Base-by-base conservation (phyloP, 1,284 basidiomycete species). In the Xanthoconium separans region DNA sequence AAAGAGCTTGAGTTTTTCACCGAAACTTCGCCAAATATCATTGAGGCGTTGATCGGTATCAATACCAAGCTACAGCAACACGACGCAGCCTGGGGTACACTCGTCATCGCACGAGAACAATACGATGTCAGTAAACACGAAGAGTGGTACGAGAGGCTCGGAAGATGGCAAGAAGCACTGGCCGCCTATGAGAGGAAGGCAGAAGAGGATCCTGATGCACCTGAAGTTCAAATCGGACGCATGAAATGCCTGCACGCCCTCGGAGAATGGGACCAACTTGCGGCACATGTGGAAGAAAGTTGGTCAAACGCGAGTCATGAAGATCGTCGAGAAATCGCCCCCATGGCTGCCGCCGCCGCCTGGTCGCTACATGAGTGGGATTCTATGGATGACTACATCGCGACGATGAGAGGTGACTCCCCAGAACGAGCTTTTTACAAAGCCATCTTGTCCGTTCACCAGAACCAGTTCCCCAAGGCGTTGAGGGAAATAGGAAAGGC, bases 301-400 rank as follows among this genome's bases (percentile, higher is more conserved):
- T 99, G 97, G 97, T 76, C 85, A 5, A 87, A 84, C 58, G 91
- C 93, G 4, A 85, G 80, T 43, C 80, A 87, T 58, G 95, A 98
- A 46, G 90, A 95, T 61, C 87, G 91, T 50, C 83, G 90, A 55
- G 89, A 93, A 69, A 97, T 99, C 64, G 95, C 97, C 1, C 95
- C 96, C 0, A 88, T 99, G 75, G 97, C 96, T 0, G 93, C 97
- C 0, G 96, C 97, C 0, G 96, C 97, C 1, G 94, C 94, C 6
- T 99, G 97, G 96, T 94, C 94, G 6, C 74, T 98, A 54, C 90
- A 91, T 59, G 94, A 98, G 66, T 99, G 97, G 97, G 95, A 98
- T 65, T 83, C 88, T 9, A 99, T 99, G 97, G 97, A 99, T 57
- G 89, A 95, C 63, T 99, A 97, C 72, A 98, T 99, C 57, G 81